Evolutionary conservation across 306 rosid species (phyloP).

Genomic region (Quillaja saponaria): DNA sequence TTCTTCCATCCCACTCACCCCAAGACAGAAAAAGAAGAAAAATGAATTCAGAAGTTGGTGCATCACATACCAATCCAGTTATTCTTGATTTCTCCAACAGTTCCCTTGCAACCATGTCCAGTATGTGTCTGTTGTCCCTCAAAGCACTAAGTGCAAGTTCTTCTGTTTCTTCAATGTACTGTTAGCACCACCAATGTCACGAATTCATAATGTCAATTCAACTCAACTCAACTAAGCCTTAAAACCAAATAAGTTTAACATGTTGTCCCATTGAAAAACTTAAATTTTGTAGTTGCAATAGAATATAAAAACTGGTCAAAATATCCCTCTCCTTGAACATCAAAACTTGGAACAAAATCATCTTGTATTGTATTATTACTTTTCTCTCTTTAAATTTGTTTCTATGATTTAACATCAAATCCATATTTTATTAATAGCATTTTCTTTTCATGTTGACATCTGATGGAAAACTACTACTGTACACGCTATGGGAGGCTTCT

Average conservation of each 20-base stretch:
- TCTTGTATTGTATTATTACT: constrained; percentile 1
- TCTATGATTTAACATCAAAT: constrained; percentile 19
- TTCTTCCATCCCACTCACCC: no score
- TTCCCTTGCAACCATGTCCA: constrained; percentile 70
- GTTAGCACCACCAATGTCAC: constrained; percentile 22
- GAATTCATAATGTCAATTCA: no score
- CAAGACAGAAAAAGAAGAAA: no score
- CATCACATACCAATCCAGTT: constrained; percentile 82
- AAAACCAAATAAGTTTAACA: background rate
- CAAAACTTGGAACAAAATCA: background rate
- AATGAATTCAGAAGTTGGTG: no score
- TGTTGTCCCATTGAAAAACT: background rate
- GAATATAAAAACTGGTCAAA: no score
- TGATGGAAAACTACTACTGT: background rate
- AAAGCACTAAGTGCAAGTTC: constrained; percentile 83
- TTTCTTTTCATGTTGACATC: background rate
- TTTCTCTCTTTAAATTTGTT: constrained; percentile 2
- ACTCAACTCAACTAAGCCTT: background rate
- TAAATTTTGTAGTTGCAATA: no score
- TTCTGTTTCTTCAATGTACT: constrained; percentile 95
- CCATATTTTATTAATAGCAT: constrained; percentile 1
- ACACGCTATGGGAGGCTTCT: background rate
- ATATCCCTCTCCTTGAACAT: no score
- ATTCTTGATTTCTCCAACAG: constrained; percentile 83
- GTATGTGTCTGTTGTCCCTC: constrained; percentile 72